Percentiles rank a stretch among this genome's conserved stretches.
phyloP scores from a whole-genome alignment of 2,329 filamentous ascomycete genomes.

The Orbilia blumenaviensis region DNA sequence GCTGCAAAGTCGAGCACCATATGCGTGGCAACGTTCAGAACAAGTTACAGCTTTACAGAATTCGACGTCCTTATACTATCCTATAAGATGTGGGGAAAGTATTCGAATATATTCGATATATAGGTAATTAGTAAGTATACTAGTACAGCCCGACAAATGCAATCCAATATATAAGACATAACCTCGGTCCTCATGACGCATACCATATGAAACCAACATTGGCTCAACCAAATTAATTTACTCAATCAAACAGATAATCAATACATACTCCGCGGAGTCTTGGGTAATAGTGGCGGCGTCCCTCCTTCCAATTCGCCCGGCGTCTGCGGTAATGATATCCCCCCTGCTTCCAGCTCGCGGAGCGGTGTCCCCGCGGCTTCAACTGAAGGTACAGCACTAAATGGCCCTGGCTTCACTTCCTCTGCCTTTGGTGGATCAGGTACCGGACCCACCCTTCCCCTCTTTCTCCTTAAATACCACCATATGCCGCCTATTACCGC shows the following conservation, averaged over 20 bases:
- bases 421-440: neutral
- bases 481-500: neutral
- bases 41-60: neutral
- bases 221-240: neutral
- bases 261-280: neutral
- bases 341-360: no score
- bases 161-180: no score
- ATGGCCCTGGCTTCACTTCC: neutral
- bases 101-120: neutral
- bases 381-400: neutral
- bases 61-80: neutral
- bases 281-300: neutral
- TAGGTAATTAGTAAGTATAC: neutral
- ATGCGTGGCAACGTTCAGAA: no score
- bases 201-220: neutral
- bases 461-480: neutral
- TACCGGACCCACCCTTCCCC: no score
- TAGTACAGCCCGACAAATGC: neutral
- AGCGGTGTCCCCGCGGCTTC: neutral
- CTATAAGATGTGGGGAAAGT: neutral
- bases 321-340: no score
- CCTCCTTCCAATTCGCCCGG: neutral
- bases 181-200: neutral
- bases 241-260: neutral
- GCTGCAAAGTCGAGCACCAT: neutral